Percentiles rank a stretch among this genome's conserved stretches.
Evolutionary conservation across 2,329 filamentous ascomycete genomes (phyloP).

Genomic region (Cladosporium colombiae): DNA sequence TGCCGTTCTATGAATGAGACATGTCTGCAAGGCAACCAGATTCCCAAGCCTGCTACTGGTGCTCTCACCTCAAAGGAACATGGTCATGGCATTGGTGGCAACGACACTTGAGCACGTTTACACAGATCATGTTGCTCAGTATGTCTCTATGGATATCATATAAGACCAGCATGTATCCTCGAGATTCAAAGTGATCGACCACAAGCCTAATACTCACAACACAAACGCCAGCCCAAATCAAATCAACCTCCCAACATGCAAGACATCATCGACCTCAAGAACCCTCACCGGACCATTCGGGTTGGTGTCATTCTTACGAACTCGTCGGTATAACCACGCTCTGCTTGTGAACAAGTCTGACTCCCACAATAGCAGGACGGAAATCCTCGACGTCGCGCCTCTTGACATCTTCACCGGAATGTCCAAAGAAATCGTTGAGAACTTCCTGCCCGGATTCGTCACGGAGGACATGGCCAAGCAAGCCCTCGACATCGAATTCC

Average conservation of each 20-base stretch:
- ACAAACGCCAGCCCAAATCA: not conserved
- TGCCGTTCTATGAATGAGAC: not conserved
- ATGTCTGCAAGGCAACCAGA: not conserved
- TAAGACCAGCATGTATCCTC: not conserved
- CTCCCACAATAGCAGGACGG: constrained; percentile 23
- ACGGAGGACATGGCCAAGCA: constrained; percentile 23
- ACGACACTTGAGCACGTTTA: not conserved
- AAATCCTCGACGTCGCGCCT: constrained; percentile 37
- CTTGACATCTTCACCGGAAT: constrained; percentile 34
- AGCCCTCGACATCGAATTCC: constrained; percentile 34
- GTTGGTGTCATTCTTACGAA: constrained; percentile 30
- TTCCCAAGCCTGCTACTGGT: not conserved
- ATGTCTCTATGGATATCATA: not conserved
- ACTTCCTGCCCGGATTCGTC: constrained; percentile 19
- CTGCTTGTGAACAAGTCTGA: not conserved
- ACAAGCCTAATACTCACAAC: not conserved
- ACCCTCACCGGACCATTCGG: constrained; percentile 23
- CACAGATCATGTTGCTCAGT: not conserved
- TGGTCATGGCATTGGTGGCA: not conserved
- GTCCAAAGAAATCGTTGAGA: constrained; percentile 25
- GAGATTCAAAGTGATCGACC: not conserved
- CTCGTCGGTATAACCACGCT: constrained; percentile 5
- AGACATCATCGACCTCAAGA: not conserved
- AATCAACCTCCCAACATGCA: not conserved
- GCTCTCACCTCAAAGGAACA: not conserved